Base-by-base conservation (phyloP, 2,329 filamentous ascomycete genomes). In the Colletotrichum sp. region DNA sequence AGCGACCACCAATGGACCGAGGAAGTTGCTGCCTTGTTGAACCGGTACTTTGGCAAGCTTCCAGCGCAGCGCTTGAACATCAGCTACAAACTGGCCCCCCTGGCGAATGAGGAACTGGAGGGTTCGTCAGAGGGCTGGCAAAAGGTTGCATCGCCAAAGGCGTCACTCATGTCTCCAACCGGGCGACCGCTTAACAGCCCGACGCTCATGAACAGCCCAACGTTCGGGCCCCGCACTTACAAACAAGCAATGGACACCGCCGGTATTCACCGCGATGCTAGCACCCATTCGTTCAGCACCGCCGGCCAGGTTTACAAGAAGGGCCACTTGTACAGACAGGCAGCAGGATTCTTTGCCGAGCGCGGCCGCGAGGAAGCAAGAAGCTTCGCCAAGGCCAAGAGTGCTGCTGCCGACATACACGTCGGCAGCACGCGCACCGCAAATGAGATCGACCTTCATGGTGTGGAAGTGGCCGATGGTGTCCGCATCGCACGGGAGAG, bases 391-490 rank as follows among this genome's bases (percentile, higher is more conserved):
- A 86, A 87, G 22, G 90, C 92, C n/a, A 88, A 88, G 22, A 92
- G 92, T n/a, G 88, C 88, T 0, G 92, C 92, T 2, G 95, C 95
- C 2, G 94, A 97, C 80, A 85, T 90, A 0, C 88, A 93, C 5
- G 96, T 96, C 2, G 89, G 92, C 13, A 82, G 86, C 12, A 93
- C 96, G 81, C 96, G 95, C 67, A 89, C 88, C 0, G 76, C 83
- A 2, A 87, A 85, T 2, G 86, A 89, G 25, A 87, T 98, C 9
- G 96, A 99, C 83, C 87, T 99, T 30, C 96, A 99, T 83, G 95
- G 95, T 8, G 92, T 98, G 7, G 92, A 90, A 61, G 96, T 98
- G 2, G 88, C 92, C 65, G 95, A 98, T 82, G 96, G 94, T 2
- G 92, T 96, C 34, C 89, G 95, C 5, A 98, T 98, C 78, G 93